phyloP scores from a whole-genome alignment of 2,329 filamentous ascomycete species.

The Scolecobasidium constrictum region DNA sequence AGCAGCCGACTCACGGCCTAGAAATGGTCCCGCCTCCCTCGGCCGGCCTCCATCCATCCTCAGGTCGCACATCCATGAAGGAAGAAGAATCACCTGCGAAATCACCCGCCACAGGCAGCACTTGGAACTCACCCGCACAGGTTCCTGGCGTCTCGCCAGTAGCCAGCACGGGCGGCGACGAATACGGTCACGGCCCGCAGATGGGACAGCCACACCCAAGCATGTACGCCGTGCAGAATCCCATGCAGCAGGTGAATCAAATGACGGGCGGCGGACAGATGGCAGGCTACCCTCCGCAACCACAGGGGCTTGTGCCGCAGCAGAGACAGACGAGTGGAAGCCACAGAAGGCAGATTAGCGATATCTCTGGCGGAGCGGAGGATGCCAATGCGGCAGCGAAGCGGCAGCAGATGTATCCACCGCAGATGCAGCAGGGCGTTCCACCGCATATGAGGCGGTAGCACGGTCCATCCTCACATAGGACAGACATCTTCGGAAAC shows the following conservation, averaged over 20 bases:
- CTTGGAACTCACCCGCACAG: constrained; percentile 53
- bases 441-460: constrained; percentile 22
- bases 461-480: too few species aligned
- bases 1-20: constrained; percentile 43
- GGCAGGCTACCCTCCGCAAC: constrained; percentile 15
- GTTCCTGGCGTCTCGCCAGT: constrained; percentile 48
- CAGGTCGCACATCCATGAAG: constrained; percentile 35
- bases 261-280: constrained; percentile 14
- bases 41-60: constrained; percentile 37
- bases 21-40: constrained; percentile 38
- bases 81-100: constrained; percentile 52
- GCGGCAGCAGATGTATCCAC: constrained; percentile 46
- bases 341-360: constrained; percentile 49
- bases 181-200: constrained; percentile 26
- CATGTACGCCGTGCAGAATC: constrained; percentile 17
- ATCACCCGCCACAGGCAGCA: constrained; percentile 48
- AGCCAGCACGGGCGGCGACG: constrained; percentile 12
- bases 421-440: constrained; percentile 39
- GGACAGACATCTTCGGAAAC: too few species aligned
- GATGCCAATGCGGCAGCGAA: constrained; percentile 34
- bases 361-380: constrained; percentile 45
- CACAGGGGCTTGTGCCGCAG: constrained; percentile 13
- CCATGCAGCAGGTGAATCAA: constrained; percentile 20
- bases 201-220: constrained; percentile 21
- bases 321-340: constrained; percentile 17